Base-by-base conservation (phyloP, 768 basidiomycete species). In the Clavulina sp. region DNA sequence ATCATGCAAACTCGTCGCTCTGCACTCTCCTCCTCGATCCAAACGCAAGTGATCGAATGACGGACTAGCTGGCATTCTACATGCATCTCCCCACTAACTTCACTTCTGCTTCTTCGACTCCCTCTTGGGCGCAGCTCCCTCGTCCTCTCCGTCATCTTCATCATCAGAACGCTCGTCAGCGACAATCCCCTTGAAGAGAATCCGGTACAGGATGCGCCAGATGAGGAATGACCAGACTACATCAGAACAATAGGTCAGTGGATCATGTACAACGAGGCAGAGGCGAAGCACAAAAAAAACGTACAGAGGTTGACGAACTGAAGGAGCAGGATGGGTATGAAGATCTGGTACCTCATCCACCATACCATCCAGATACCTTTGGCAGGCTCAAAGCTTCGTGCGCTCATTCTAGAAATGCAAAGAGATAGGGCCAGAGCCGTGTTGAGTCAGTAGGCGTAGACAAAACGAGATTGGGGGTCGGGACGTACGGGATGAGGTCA, bases 191-290 rank as follows among this genome's bases (percentile, higher is more conserved):
- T 70, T 69, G 3, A 63, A 64, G 28, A 85, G 31, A 4, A 77
- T 77, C 44, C 84, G 73, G 46, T 72, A 64, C 16, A 82, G 69
- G 49, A 93, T 81, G 51, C 87, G 78, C 62, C 74, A 65, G 63
- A 96, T 89, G 26, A 89, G 69, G 66, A 71, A 78, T 64, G 84
- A 92, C 92, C 92, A 96, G 70, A 95, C n/a, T n/a, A n/a, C n/a
- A n/a, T n/a, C n/a, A n/a, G n/a, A n/a, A n/a, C n/a, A n/a, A n/a
- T n/a, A n/a, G n/a, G n/a, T n/a, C n/a, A n/a, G n/a, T n/a, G 93
- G 34, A 38, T 38, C 9, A 9, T 38, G 9, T 9, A 9, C 19
- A 19, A 9, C 34, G 34, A 38, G 9, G 19, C 9, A 9, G 34
- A 38, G 9, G 34, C 9, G 19, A 38, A 38, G 34, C 19, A 19